Evolutionary conservation across 108 stramenopile species (phyloP), one percentile per base, ranked within the genome.

Genomic region (Skeletonema menzelii): DNA sequence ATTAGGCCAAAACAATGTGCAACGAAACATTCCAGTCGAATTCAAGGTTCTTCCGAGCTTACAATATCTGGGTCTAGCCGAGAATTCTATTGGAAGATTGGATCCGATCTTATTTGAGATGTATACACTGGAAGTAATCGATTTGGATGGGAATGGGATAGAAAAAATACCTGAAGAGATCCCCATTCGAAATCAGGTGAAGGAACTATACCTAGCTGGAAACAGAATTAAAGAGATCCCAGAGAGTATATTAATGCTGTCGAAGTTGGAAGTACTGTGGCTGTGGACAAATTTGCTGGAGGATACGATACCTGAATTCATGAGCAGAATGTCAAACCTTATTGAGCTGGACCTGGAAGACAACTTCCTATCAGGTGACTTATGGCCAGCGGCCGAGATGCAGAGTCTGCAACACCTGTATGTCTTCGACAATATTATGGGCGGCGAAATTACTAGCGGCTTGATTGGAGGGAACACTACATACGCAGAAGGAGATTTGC

Each of bases 291-390:
- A 60, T 34, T 14, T 34, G 26, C 12, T 60, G n/a, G 59, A 60
- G 34, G 59, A 24, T 31, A 34, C 31, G 17, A 2, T 60, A 7
- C 59, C 59, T 19, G 59, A 31, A 31, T 60, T 60, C 31, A 60
- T 60, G 59, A 14, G 32, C 28, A 31, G 8, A 19, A 60, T 60
- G 59, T 34, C 30, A 5, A 60, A 35, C 17, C 59, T 60, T 24
- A 12, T 19, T 17, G 59, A 60, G 59, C 34, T 60, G 28, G 59
- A 60, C 59, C 37, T 60, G 8, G 59, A 60, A 60, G 59, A 60
- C 28, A 60, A 60, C 59, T 31, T 34, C 27, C 30, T 60, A 8
- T 27, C 59, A 34, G 59, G 59, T 1, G 59, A 60, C 22, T 35
- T 60, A 5, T 60, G 59, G 59, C 59, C 59, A 5, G 22, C 22